These are phyloP conservation scores for Kluyveromyces sp. DNA, from an alignment of 1,139 yeast species.

Conservation along the genomic window DNA sequence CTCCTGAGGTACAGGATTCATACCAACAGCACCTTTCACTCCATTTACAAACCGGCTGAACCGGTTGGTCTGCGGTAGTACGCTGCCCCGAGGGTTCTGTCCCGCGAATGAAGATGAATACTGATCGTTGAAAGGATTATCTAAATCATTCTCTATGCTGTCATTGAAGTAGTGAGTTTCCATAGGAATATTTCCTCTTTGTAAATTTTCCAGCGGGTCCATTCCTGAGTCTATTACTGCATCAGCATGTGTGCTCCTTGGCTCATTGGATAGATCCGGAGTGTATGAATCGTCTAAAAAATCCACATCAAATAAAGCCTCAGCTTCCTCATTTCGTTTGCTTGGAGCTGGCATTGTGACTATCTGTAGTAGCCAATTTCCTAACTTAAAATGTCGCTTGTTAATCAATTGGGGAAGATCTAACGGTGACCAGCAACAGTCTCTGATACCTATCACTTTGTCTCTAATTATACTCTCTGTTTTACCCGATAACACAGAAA, in stretches of 20 bases:
- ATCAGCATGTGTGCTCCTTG: slow-evolving; percentile 8
- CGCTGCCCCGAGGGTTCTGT: not conserved
- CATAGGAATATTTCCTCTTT: slow-evolving; percentile 26
- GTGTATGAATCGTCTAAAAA: slow-evolving; percentile 16
- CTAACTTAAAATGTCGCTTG: no score
- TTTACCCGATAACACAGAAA: no score
- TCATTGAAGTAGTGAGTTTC: slow-evolving; percentile 32
- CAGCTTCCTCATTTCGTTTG: slow-evolving; percentile 10
- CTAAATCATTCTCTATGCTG: slow-evolving; percentile 26
- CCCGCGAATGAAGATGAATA: slow-evolving; percentile 11
- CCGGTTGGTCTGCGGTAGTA: slow-evolving; percentile 12
- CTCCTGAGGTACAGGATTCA: slow-evolving; percentile 6
- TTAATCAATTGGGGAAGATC: no score
- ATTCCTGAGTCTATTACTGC: slow-evolving; percentile 12
- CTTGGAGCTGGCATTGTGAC: slow-evolving; percentile 2
- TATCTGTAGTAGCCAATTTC: no score
- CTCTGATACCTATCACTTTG: no score
- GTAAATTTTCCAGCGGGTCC: slow-evolving; percentile 15
- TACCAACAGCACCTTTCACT: slow-evolving; percentile 9
- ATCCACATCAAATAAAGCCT: slow-evolving; percentile 30
- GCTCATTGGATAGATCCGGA: slow-evolving; percentile 4
- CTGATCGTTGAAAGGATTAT: slow-evolving; percentile 31
- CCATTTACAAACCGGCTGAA: slow-evolving; percentile 20
- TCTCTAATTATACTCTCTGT: no score
- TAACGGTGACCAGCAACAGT: no score